These are phyloP conservation scores for Graphiopsis chlorocephala DNA, from an alignment of 2,329 filamentous ascomycete genomes.

Conservation along the genomic window DNA sequence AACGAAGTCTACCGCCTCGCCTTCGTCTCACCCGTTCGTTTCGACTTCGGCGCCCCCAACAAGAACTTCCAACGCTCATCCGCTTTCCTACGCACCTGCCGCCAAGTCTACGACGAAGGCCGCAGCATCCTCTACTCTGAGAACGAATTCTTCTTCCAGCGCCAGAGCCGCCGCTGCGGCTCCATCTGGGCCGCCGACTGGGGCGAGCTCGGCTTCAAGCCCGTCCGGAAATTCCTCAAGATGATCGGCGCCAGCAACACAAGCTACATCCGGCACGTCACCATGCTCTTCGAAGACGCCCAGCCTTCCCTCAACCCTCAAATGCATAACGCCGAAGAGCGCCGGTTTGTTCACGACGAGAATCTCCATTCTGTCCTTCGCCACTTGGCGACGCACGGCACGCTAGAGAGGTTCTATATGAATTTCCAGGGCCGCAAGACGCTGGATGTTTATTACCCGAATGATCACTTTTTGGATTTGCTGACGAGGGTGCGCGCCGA, in stretches of 20 bases:
- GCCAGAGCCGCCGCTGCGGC: slow-evolving; percentile 34
- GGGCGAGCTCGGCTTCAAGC: slow-evolving; percentile 48
- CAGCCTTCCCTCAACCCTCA: slow-evolving; percentile 40
- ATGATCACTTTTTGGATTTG: slow-evolving; percentile 45
- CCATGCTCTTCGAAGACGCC: slow-evolving; percentile 47
- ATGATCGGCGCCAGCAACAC: slow-evolving; percentile 49
- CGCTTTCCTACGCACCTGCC: slow-evolving; percentile 48
- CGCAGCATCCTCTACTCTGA: slow-evolving; percentile 50
- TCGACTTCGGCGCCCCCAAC: slow-evolving; percentile 37
- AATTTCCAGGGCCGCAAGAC: slow-evolving; percentile 43
- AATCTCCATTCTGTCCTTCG: slow-evolving; percentile 46
- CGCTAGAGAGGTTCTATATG: slow-evolving; percentile 43
- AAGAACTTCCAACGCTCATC: slow-evolving; percentile 41
- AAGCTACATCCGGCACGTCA: slow-evolving; percentile 45
- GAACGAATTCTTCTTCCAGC: slow-evolving; percentile 47
- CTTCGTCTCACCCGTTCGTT: slow-evolving; percentile 35
- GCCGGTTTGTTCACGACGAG: slow-evolving; percentile 50
- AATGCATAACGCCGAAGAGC: slow-evolving; percentile 39
- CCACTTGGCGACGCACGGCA: slow-evolving; percentile 40
- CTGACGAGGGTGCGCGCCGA: slow-evolving; percentile 46
- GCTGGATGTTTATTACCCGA: slow-evolving; percentile 30
- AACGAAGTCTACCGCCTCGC: slow-evolving; percentile 47
- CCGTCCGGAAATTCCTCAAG: slow-evolving; percentile 45
- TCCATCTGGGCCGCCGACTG: slow-evolving; percentile 42
- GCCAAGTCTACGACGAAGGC: slow-evolving; percentile 44